Evolutionary conservation across 192 early-diverging fungal species (phyloP).

Genomic region (Entomortierella chlamydospora): DNA sequence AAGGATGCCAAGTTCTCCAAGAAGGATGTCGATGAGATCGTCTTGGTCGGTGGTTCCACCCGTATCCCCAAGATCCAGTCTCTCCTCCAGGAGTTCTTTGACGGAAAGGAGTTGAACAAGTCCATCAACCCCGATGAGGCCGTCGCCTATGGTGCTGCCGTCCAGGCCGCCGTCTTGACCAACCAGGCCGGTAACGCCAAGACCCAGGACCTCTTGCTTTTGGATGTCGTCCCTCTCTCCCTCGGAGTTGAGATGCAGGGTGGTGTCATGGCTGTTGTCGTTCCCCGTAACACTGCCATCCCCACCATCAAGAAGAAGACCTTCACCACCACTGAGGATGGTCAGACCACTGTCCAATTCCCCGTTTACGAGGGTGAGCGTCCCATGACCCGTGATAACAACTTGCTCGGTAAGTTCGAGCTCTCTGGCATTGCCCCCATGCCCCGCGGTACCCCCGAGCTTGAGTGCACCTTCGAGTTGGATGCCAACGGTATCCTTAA

Average conservation of each 20-base stretch:
- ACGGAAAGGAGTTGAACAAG: slow-evolving; percentile 86
- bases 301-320: slow-evolving; percentile 84
- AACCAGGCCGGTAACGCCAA: slow-evolving; percentile 70
- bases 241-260: slow-evolving; percentile 89
- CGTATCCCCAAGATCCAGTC: slow-evolving; percentile 94
- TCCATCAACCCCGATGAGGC: slow-evolving; percentile 98
- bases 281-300: slow-evolving; percentile 87
- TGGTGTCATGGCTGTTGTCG: slow-evolving; percentile 85
- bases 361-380: slow-evolving; percentile 91
- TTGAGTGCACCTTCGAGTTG: slow-evolving; percentile 87
- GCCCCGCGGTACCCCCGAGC: slow-evolving; percentile 83
- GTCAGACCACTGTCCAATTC: slow-evolving; percentile 88
- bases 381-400: slow-evolving; percentile 91
- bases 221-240: slow-evolving; percentile 87
- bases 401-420: slow-evolving; percentile 87
- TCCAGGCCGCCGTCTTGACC: slow-evolving; percentile 88
- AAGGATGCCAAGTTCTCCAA: slow-evolving; percentile 88
- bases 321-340: slow-evolving; percentile 86
- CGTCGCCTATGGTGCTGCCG: slow-evolving; percentile 93
- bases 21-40: slow-evolving; percentile 82
- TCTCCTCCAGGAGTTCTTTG: slow-evolving; percentile 82
- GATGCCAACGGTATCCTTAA: slow-evolving; percentile 92
- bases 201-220: slow-evolving; percentile 79
- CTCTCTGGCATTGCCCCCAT: slow-evolving; percentile 83
- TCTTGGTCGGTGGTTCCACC: slow-evolving; percentile 91